phyloP scores from a whole-genome alignment of 2,329 filamentous ascomycete species.

The Alternaria novae-zelandiae region DNA sequence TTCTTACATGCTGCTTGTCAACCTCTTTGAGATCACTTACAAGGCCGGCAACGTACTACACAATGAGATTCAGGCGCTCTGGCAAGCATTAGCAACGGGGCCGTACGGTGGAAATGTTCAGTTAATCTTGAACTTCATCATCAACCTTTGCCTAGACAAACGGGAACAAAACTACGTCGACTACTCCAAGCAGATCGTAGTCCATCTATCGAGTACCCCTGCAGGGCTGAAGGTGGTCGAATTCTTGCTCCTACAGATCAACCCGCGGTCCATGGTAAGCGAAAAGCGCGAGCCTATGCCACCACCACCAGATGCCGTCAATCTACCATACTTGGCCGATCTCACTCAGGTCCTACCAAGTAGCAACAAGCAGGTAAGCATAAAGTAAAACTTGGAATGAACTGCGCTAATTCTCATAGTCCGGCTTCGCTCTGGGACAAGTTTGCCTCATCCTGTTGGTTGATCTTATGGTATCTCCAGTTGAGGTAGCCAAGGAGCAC shows the following conservation, averaged over 20 bases:
- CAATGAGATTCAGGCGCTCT: slow-evolving; percentile 95
- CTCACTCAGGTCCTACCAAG: slow-evolving; percentile 35
- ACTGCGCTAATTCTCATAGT: slow-evolving; percentile 46
- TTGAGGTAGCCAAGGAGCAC: slow-evolving; percentile 78
- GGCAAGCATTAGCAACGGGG: slow-evolving; percentile 94
- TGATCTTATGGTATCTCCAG: slow-evolving; percentile 92
- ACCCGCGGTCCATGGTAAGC: slow-evolving; percentile 95
- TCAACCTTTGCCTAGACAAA: slow-evolving; percentile 87
- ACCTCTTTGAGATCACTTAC: slow-evolving; percentile 95
- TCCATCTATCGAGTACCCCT: slow-evolving; percentile 86
- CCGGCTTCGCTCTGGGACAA: slow-evolving; percentile 90
- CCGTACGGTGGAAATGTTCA: slow-evolving; percentile 94
- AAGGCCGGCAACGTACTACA: slow-evolving; percentile 86
- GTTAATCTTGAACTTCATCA: slow-evolving; percentile 94
- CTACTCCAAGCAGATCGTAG: slow-evolving; percentile 96
- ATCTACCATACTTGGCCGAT: slow-evolving; percentile 85
- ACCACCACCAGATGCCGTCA: slow-evolving; percentile 72
- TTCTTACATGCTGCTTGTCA: slow-evolving; percentile 93
- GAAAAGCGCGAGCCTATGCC: slow-evolving; percentile 67
- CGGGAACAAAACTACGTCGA: slow-evolving; percentile 98
- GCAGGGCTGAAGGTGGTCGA: slow-evolving; percentile 92
- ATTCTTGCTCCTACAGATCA: slow-evolving; percentile 88
- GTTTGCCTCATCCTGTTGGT: slow-evolving; percentile 92
- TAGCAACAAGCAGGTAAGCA: slow-evolving; percentile 40
- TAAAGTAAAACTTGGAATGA: not conserved